Evolutionary conservation across 2,329 filamentous ascomycete genomes (phyloP).

Genomic region (Diplocarpon rosae): DNA sequence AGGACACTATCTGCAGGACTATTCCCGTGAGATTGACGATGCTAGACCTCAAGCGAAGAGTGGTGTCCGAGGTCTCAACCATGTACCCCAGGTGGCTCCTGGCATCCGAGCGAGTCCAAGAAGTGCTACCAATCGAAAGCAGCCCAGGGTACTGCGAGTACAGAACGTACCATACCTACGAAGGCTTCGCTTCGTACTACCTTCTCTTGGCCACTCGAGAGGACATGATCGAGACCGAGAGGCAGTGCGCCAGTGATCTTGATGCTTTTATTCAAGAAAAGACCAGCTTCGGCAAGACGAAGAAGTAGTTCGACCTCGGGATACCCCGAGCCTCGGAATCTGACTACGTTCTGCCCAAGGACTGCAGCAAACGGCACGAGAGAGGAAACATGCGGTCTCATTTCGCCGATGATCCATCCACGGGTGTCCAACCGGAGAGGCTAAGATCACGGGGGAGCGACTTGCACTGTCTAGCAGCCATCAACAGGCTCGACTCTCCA

Average conservation of each 20-base stretch:
- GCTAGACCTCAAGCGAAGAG: constrained; percentile 12
- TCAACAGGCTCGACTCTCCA: too few species aligned
- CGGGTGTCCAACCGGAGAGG: too few species aligned
- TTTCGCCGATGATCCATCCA: too few species aligned
- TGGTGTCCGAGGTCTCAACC: constrained; percentile 9
- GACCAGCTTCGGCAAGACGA: background rate
- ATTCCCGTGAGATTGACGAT: constrained; percentile 9
- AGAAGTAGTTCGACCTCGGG: background rate
- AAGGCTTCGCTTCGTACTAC: constrained; percentile 18
- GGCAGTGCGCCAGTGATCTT: constrained; percentile 8
- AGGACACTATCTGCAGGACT: constrained; percentile 2
- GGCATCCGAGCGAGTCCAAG: constrained; percentile 14
- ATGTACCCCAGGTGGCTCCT: constrained; percentile 16
- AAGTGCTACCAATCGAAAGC: constrained; percentile 14
- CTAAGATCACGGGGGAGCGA: too few species aligned
- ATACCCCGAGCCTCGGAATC: too few species aligned
- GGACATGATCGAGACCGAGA: constrained; percentile 10
- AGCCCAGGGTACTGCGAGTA: constrained; percentile 15
- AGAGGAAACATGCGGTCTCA: too few species aligned
- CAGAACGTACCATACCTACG: constrained; percentile 13
- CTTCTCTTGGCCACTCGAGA: constrained; percentile 11
- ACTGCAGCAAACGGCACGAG: too few species aligned
- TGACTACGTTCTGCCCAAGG: too few species aligned
- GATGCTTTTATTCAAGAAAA: constrained; percentile 6
- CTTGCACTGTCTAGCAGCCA: too few species aligned